phyloP scores from a whole-genome alignment of 495 filamentous ascomycete species.

The Usnea hakonensis region DNA sequence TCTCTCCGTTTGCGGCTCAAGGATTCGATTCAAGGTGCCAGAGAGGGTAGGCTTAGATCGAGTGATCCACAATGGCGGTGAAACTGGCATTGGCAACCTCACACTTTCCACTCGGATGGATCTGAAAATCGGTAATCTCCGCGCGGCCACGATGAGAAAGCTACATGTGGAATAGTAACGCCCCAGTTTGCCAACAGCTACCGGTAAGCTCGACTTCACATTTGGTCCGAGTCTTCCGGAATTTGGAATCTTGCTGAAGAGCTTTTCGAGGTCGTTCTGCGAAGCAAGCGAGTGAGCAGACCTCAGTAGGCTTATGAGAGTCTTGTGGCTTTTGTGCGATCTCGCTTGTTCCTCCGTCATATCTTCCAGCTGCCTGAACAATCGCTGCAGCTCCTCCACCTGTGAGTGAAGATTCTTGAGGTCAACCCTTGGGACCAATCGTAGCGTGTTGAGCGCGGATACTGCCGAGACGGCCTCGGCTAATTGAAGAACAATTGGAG shows the following conservation, averaged over 20 bases:
- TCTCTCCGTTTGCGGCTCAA: conserved; percentile 16
- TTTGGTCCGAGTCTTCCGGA: neutral
- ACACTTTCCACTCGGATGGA: neutral
- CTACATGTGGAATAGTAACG: neutral
- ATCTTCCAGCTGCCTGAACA: too few relatives aligned
- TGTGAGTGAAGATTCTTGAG: too few relatives aligned
- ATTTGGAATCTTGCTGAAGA: conserved; percentile 21
- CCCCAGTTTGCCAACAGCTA: neutral
- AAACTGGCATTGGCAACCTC: neutral
- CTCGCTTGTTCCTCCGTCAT: too few relatives aligned
- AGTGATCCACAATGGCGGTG: conserved; percentile 11
- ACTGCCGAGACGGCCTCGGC: too few relatives aligned
- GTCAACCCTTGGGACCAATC: too few relatives aligned
- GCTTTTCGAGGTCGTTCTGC: conserved; percentile 15
- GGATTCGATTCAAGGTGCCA: conserved; percentile 18
- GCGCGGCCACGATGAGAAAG: neutral
- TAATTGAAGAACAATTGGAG: too few relatives aligned
- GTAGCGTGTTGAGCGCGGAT: too few relatives aligned
- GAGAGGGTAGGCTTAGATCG: conserved; percentile 17
- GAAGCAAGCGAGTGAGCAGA: conserved; percentile 19
- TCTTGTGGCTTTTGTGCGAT: too few relatives aligned
- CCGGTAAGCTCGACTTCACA: neutral
- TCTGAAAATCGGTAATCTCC: neutral
- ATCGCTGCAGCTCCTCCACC: too few relatives aligned
- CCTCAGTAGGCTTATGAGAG: conserved; percentile 26